Evolutionary conservation across 208 protist genomes (phyloP).

Genomic region (Crithidia bombi): DNA sequence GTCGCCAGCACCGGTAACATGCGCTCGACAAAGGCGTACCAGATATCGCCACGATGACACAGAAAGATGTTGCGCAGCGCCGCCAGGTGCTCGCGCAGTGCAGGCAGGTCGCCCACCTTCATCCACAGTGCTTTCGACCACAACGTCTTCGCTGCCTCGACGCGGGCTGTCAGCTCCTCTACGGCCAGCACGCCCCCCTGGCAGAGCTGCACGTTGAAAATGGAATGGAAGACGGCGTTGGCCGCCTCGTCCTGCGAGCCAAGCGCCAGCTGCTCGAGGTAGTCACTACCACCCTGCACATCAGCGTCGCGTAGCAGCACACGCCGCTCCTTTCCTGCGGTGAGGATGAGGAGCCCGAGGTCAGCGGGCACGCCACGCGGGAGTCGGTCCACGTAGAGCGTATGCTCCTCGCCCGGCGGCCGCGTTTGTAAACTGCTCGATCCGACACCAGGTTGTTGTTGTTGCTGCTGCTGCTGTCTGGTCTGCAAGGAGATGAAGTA

Average conservation of each 20-base stretch:
- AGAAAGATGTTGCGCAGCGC: conserved; percentile 76
- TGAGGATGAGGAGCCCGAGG: conserved; percentile 64
- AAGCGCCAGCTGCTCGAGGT: conserved; percentile 75
- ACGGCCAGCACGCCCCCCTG: conserved; percentile 54
- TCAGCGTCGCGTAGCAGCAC: conserved; percentile 52
- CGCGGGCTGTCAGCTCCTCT: conserved; percentile 72
- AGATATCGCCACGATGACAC: conserved; percentile 85
- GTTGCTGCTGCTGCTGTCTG: not conserved
- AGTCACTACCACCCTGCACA: conserved; percentile 47
- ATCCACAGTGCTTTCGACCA: conserved; percentile 85
- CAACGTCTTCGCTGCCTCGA: conserved; percentile 65
- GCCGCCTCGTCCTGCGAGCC: conserved; percentile 81
- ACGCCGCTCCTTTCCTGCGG: conserved; percentile 73
- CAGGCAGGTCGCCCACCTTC: conserved; percentile 45
- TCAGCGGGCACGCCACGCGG: conserved; percentile 66
- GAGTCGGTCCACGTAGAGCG: conserved; percentile 64
- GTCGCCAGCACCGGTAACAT: conserved; percentile 33
- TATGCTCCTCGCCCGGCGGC: conserved; percentile 49
- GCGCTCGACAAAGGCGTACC: conserved; percentile 76
- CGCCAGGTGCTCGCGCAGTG: conserved; percentile 47
- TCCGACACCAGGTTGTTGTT: conserved; percentile 8
- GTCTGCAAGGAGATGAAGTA: conserved; percentile 70
- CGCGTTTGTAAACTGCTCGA: not conserved
- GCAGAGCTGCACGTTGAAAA: conserved; percentile 75
- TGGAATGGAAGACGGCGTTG: conserved; percentile 70